phyloP scores from a whole-genome alignment of 2,329 filamentous ascomycete genomes.

The Penicillium aurantiogriseum region DNA sequence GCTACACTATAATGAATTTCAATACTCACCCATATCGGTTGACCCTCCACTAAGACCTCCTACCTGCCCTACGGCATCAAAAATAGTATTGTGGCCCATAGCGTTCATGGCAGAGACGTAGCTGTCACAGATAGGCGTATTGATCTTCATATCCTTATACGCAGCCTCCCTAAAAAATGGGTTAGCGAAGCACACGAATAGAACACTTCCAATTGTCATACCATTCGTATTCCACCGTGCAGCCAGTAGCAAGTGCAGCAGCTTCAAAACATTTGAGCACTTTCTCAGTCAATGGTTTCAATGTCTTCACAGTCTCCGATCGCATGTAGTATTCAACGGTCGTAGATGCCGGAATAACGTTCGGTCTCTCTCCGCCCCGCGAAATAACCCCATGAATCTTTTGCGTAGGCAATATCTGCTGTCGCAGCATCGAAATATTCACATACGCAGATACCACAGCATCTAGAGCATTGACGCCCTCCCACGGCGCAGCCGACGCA shows the following conservation, averaged over 20 bases:
- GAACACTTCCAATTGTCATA: not conserved
- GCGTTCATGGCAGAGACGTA: constrained; percentile 31
- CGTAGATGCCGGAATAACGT: constrained; percentile 55
- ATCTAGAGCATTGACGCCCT: constrained; percentile 59
- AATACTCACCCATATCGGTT: constrained; percentile 29
- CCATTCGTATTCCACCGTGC: constrained; percentile 31
- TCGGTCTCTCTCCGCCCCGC: constrained; percentile 53
- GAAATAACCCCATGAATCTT: constrained; percentile 54
- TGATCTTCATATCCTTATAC: constrained; percentile 32
- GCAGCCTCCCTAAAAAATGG: constrained; percentile 24
- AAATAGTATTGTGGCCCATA: constrained; percentile 28
- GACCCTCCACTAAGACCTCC: constrained; percentile 24
- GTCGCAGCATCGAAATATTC: constrained; percentile 51
- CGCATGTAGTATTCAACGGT: constrained; percentile 48
- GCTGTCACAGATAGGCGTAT: constrained; percentile 31
- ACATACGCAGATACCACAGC: constrained; percentile 50
- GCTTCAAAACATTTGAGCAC: constrained; percentile 35
- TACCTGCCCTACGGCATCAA: constrained; percentile 20
- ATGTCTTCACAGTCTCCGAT: constrained; percentile 38
- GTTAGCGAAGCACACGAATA: not conserved
- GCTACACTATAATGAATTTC: not conserved
- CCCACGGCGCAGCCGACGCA: constrained; percentile 56
- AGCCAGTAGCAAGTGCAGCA: constrained; percentile 34
- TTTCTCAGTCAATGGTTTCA: constrained; percentile 32
- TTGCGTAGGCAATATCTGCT: constrained; percentile 54